Conservation (phyloP, 441 rosid species). For the Biscutella auriculata region DNA sequence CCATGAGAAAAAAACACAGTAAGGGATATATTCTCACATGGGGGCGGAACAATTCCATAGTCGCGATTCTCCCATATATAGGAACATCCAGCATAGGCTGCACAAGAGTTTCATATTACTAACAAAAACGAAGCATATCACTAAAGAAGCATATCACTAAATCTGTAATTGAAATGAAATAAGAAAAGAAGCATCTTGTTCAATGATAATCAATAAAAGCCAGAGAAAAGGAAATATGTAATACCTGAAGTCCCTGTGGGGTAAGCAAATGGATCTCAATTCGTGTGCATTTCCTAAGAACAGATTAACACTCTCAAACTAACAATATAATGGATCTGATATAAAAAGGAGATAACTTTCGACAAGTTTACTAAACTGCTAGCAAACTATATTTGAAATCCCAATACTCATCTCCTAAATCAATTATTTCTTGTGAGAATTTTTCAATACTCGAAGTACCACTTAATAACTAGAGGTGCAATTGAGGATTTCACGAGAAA, state of each 20-base stretch:
- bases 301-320: constrained; percentile 4
- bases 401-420: not conserved
- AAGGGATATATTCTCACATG: constrained; percentile 47
- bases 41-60: constrained; percentile 86
- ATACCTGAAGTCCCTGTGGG: constrained; percentile 88
- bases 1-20: not conserved
- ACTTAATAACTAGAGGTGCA: not conserved
- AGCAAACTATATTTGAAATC: not conserved
- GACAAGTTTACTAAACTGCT: not conserved
- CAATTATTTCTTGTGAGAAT: too few relatives aligned
- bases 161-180: too few relatives aligned
- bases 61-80: constrained; percentile 92
- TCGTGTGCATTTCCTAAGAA: constrained; percentile 86
- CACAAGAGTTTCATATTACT: constrained; percentile 13
- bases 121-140: not conserved
- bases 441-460: not conserved
- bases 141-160: too few relatives aligned
- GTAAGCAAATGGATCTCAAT: constrained; percentile 89
- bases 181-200: too few relatives aligned
- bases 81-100: constrained; percentile 98
- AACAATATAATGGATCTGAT: not conserved
- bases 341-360: not conserved
- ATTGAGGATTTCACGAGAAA: not conserved
- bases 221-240: not conserved
- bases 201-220: not conserved